These are phyloP conservation scores for Jatropha multifida DNA, from an alignment of 441 rosid species.

Conservation along the genomic window DNA sequence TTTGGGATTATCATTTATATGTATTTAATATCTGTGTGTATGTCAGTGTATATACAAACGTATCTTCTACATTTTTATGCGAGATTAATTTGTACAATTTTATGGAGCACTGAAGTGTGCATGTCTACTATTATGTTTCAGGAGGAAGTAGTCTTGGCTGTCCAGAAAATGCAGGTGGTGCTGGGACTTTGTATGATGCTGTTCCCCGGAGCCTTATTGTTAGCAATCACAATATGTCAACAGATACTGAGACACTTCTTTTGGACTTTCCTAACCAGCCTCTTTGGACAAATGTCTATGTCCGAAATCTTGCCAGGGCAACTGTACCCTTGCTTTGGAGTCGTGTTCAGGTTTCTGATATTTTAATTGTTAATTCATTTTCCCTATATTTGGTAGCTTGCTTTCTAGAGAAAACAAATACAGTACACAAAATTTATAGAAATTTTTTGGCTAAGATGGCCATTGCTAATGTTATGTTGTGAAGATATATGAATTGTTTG, in stretches of 20 bases:
- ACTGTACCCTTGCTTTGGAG: constrained; percentile 98
- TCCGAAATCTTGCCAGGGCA: constrained; percentile 89
- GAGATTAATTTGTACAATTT: background rate
- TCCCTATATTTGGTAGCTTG: background rate
- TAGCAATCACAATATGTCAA: constrained; percentile 82
- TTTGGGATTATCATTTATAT: background rate
- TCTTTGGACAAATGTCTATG: constrained; percentile 92
- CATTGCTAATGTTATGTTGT: background rate
- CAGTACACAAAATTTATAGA: background rate
- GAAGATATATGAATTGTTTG: constrained; percentile 1
- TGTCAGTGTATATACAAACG: too few species aligned
- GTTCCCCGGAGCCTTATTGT: constrained; percentile 91
- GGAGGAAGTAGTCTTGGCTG: constrained; percentile 92
- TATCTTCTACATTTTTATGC: too few species aligned
- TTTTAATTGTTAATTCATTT: constrained; percentile 1
- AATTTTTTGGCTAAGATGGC: background rate
- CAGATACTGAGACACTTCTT: constrained; percentile 94
- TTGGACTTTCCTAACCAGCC: constrained; percentile 95
- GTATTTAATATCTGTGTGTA: too few species aligned
- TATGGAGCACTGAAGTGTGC: background rate
- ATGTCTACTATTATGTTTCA: constrained; percentile 30
- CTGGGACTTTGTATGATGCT: constrained; percentile 97
- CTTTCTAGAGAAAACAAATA: constrained; percentile 13
- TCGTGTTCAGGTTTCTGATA: constrained; percentile 87
- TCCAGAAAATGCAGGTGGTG: constrained; percentile 89